Base-by-base conservation (phyloP, 2,329 filamentous ascomycete genomes). In the Ophiocordyceps camponoti-saundersi region DNA sequence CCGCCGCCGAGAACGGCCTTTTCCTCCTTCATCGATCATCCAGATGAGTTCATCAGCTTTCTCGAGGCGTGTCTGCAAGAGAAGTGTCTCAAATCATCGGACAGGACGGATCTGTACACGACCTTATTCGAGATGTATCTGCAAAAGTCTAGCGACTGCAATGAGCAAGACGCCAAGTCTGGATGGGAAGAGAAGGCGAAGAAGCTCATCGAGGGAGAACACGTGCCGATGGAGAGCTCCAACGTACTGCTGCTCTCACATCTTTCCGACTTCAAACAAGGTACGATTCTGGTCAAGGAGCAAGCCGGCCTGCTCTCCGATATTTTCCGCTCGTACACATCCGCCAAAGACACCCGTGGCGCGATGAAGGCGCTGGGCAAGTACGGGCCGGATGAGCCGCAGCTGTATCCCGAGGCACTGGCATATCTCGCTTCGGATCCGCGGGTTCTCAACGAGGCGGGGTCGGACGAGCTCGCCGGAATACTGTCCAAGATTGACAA, bases 121-220 rank as follows among this genome's bases (percentile, higher is more conserved):
- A 95, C 93, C 0, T 64, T 98, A 15, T 96, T 98, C 58, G 93
- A 98, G 62, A 96, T 98, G 84, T 98, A 96, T 59, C 70, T 98
- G 10, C 85, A 94, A 61, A 92, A 88, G 55, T 85, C 90, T 21
- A 83, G 80, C 49, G 77, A 81, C 48, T 82, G 82, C 57, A 85
- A 80, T 56, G 80, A 80, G 11, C 69, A 71, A 44, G 63, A 62
- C 59, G 65, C 88, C 51, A 80, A 82, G 52, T 76, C 83, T 54
- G 76, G 82, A 52, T 98, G 92, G 90, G 87, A 95, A 59, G 73
- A 72, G 42, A 95, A 93, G 60, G 92, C 92, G 0, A 95, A 92
- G 66, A 80, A 79, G 51, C 74, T 96, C 22, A 89, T 98, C 48
- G 82, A 92, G 57, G 80, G 79, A 16, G 79, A 84, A 54, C 78